These are phyloP conservation scores for Massariosphaeria phaeospora DNA, from an alignment of 495 filamentous ascomycete genomes.

Conservation along the genomic window DNA sequence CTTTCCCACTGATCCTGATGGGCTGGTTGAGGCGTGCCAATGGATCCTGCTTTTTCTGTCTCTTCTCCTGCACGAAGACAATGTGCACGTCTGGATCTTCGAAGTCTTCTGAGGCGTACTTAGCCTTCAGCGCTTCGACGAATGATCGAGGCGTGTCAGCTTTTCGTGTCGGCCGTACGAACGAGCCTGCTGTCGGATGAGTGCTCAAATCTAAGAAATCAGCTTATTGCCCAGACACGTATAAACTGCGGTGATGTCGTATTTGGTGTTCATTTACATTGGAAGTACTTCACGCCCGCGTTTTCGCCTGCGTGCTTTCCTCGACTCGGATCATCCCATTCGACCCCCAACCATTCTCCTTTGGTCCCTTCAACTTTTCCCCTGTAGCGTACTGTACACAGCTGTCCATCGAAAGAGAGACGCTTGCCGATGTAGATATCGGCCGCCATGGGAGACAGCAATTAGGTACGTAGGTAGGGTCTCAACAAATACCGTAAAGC, in stretches of 20 bases:
- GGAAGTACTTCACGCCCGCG: constrained; percentile 74
- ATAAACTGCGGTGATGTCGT: not conserved
- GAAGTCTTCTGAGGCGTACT: constrained; percentile 63
- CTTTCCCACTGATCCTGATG: constrained; percentile 75
- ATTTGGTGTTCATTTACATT: constrained; percentile 51
- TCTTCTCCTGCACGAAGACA: constrained; percentile 33
- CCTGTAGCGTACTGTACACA: constrained; percentile 81
- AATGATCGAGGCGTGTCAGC: constrained; percentile 64
- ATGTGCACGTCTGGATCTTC: constrained; percentile 24
- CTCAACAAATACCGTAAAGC: too few species aligned
- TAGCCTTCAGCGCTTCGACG: constrained; percentile 70
- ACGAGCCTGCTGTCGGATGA: constrained; percentile 69
- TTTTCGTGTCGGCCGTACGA: constrained; percentile 71
- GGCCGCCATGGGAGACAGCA: not conserved
- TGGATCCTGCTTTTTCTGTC: constrained; percentile 5
- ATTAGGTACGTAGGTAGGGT: not conserved
- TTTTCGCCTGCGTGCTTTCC: constrained; percentile 89
- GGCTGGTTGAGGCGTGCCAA: constrained; percentile 34
- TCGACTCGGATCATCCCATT: constrained; percentile 83
- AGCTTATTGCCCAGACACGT: not conserved
- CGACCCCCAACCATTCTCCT: constrained; percentile 86
- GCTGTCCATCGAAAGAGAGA: constrained; percentile 64
- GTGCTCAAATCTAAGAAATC: constrained; percentile 56
- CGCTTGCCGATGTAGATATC: constrained; percentile 57
- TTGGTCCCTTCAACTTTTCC: constrained; percentile 70